Base-by-base conservation (phyloP, 1,284 basidiomycete species). In the Cryptococcus neoformans region DNA sequence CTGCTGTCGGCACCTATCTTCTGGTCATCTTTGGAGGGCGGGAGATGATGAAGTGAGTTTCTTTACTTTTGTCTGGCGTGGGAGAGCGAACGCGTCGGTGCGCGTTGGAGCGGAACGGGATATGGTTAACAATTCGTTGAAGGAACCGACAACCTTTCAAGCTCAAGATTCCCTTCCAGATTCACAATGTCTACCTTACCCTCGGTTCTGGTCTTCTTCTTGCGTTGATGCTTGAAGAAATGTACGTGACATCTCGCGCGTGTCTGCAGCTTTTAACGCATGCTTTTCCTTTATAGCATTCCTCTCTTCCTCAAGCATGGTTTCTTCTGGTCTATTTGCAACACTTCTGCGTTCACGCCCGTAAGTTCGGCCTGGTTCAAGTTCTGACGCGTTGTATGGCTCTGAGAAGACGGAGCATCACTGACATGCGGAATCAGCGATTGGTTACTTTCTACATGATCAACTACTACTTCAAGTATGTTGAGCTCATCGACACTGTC, bases 381-480 rank as follows among this genome's bases (percentile, higher is more conserved):
- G 14, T 14, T 28, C 17, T 14, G 40, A 36, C 21, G 14, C 16
- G n/a, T n/a, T 44, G 17, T 36, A 46, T 17, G 41, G 48, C 45
- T 41, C n/a, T 38, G 21, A n/a, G 28, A 35, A 37, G 8, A 38
- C 57, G 48, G 5, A n/a, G 37, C 17, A 41, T 10, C 46, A 12
- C 36, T 45, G n/a, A 45, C 38, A 16, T 28, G 46, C 17, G 21
- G 16, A 7, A 34, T 2, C 42, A 92, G 89, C 84, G 83, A 72
- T 81, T 93, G 73, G 87, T 92, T 77, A 87, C 90, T 69, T 96
- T 91, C 81, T 98, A 98, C 82, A 92, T 98, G 82, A 84, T 98
- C 82, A 99, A 98, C 83, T 99, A 98, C 81, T 92, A 87, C 79
- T 90, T 95, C 85, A 93, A 95, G 78, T 93, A 92, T 74, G 78